Evolutionary conservation across 345 rosid species (phyloP), one percentile per base, ranked within the genome.

Genomic region (Anacardium occidentale): DNA sequence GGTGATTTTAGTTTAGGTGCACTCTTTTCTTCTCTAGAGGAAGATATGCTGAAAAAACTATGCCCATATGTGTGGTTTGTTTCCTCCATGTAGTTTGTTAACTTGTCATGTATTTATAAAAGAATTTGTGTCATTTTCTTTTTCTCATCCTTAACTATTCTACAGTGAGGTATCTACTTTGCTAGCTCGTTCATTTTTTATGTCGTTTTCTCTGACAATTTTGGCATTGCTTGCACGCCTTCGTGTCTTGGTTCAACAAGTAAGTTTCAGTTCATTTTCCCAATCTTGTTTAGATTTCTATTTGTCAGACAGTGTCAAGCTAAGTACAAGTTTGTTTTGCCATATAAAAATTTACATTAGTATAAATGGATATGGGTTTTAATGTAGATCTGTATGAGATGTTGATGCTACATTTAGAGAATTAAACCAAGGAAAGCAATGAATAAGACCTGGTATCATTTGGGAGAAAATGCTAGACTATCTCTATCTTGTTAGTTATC

Each of bases 221-320:
- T 76, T 95, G 88, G 88, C 98, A 17, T 74, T 90, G 83, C 96
- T 95, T 68, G 94, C 91, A 10, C 98, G 98, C 69, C 88, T 95
- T 25, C 82, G 97, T 78, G 93, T 90, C 62, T 83, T 95, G 74
- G 79, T 87, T 81, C 98, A 92, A 84, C 99, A 95, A 83, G 99
- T 92, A 84, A 77, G 93, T 79, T 62, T 1, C 47, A 42, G 59
- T 70, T 69, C 62, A 65, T 47, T 59, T 42, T 74, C 67, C 22
- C 25, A 1, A 61, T 4, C 17, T 53, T 0, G 13, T 11, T 62
- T 71, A 34, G 11, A 64, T 66, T 73, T 59, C 9, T 57, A 50
- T 57, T 57, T 56, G 22, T 51, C 14, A n/a, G 61, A 55, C 25
- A 22, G 2, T 54, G 21, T 58, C 10, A 20, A 15, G 17, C 56